Percentiles rank a stretch among this genome's conserved stretches.
Evolutionary conservation across 1,139 yeast species (phyloP).

Genomic region (Kurtzmaniella quercitrusa): DNA sequence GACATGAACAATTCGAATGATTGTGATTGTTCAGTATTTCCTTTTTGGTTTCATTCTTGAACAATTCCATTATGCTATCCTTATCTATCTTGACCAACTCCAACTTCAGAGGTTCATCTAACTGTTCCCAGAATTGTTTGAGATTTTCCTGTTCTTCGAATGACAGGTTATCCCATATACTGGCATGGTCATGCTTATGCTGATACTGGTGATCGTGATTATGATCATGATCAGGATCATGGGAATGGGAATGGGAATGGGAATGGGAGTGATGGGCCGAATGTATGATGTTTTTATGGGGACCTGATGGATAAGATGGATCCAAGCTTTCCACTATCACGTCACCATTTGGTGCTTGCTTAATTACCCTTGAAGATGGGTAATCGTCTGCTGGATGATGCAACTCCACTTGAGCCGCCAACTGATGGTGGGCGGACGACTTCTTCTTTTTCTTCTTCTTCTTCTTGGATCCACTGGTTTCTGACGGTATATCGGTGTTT

Average conservation of each 20-base stretch:
- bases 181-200: conserved; percentile 13
- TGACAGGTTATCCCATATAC: conserved; percentile 57
- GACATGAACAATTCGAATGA: conserved; percentile 54
- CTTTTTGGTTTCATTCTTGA: conserved; percentile 35
- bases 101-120: conserved; percentile 57
- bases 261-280: conserved; percentile 1
- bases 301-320: conserved; percentile 8
- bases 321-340: conserved; percentile 59
- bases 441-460: conserved; percentile 33
- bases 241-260: no score
- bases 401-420: conserved; percentile 35
- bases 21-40: conserved; percentile 6
- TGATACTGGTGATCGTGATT: conserved; percentile 2
- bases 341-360: conserved; percentile 70
- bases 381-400: conserved; percentile 60
- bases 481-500: conserved; percentile 6
- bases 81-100: conserved; percentile 66
- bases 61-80: conserved; percentile 61
- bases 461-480: conserved; percentile 21
- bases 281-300: not conserved
- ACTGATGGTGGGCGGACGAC: conserved; percentile 14
- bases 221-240: conserved; percentile 8
- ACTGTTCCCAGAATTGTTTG: conserved; percentile 65
- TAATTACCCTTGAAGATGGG: conserved; percentile 69
- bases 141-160: conserved; percentile 58